These are phyloP conservation scores for Rhinocladiella similis DNA, from an alignment of 2,329 filamentous ascomycete species.

Conservation along the genomic window DNA sequence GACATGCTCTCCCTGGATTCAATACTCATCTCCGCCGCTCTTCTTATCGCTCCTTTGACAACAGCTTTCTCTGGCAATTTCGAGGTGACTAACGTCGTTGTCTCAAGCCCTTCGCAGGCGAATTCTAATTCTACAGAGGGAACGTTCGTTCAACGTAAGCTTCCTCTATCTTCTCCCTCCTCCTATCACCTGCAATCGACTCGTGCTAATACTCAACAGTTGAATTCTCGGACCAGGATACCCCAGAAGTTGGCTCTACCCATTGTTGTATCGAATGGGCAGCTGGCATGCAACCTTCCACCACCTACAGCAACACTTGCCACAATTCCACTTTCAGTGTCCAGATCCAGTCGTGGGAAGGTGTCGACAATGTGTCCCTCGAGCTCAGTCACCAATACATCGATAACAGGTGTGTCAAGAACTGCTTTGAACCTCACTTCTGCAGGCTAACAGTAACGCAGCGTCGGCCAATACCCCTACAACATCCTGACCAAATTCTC, in stretches of 20 bases:
- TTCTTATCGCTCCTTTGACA: conserved; percentile 3
- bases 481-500: conserved; percentile 26
- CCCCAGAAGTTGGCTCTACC: conserved; percentile 18
- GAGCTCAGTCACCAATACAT: conserved; percentile 24
- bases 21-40: conserved; percentile 3
- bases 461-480: conserved; percentile 23
- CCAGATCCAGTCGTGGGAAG: conserved; percentile 21
- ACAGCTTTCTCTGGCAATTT: conserved; percentile 26
- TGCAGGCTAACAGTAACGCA: not conserved
- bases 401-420: conserved; percentile 20
- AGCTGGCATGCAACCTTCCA: conserved; percentile 19
- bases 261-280: conserved; percentile 27
- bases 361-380: conserved; percentile 23
- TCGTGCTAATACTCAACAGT: conserved; percentile 15
- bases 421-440: not conserved
- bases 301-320: conserved; percentile 12
- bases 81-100: conserved; percentile 22
- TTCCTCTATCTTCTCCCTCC: not conserved
- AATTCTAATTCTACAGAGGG: conserved; percentile 21
- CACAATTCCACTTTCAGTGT: conserved; percentile 22
- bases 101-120: conserved; percentile 25
- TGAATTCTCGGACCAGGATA: conserved; percentile 27
- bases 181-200: not conserved
- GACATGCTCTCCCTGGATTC: too few relatives aligned
- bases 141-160: conserved; percentile 23